Conservation (phyloP, 2,329 filamentous ascomycete species). For the Scytalidium sp. region DNA sequence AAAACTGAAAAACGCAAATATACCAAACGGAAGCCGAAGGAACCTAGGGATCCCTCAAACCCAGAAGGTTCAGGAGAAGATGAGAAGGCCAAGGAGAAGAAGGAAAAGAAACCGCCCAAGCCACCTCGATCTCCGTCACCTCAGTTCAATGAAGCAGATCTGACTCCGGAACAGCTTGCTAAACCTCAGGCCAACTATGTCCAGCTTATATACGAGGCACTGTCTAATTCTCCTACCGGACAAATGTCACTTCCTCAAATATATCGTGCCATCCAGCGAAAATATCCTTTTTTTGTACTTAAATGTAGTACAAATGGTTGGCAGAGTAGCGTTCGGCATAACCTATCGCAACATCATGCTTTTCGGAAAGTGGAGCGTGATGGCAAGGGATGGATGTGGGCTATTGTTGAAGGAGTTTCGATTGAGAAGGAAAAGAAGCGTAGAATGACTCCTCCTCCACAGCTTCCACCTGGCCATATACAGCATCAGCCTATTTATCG, state of each 20-base stretch:
- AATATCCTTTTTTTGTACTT: conserved; percentile 57
- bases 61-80: conserved; percentile 52
- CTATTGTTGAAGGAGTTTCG: conserved; percentile 47
- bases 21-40: conserved; percentile 58
- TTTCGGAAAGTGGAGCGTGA: conserved; percentile 50
- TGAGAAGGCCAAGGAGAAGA: conserved; percentile 41
- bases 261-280: conserved; percentile 54
- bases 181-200: conserved; percentile 60
- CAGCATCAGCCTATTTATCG: conserved; percentile 26
- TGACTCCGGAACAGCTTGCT: conserved; percentile 71
- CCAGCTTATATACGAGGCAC: conserved; percentile 53
- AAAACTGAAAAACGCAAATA: conserved; percentile 64
- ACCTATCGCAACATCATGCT: conserved; percentile 54
- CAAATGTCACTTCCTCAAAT: conserved; percentile 57
- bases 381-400: conserved; percentile 57
- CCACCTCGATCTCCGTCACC: conserved; percentile 47
- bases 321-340: conserved; percentile 62
- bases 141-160: conserved; percentile 47
- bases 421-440: conserved; percentile 56
- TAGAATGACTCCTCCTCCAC: conserved; percentile 37
- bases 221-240: conserved; percentile 44
- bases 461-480: conserved; percentile 22
- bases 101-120: conserved; percentile 49
- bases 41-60: conserved; percentile 42
- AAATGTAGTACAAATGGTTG: conserved; percentile 51